These are phyloP conservation scores for Ceratonia siliqua DNA, from an alignment of 306 rosid genomes.

Conservation along the genomic window DNA sequence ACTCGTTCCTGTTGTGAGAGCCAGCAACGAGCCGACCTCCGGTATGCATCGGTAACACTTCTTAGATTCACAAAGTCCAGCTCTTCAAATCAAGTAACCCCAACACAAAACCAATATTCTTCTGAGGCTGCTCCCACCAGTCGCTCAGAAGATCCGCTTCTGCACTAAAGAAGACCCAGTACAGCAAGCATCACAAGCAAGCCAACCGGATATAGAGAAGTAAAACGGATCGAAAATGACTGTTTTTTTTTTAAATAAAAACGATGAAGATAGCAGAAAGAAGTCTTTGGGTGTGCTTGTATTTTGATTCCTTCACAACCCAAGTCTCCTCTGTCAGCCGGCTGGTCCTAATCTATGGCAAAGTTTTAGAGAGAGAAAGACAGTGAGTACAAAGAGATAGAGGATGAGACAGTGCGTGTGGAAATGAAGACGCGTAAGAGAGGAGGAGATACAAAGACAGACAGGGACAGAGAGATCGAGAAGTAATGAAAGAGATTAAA, in stretches of 20 bases:
- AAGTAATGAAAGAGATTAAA: slow-evolving; percentile 28
- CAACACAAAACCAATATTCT: slow-evolving; percentile 36
- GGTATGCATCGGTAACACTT: slow-evolving; percentile 53
- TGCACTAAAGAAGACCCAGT: slow-evolving; percentile 9
- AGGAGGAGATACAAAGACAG: slow-evolving; percentile 42
- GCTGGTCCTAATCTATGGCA: slow-evolving; percentile 33
- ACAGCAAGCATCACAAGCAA: slow-evolving; percentile 33
- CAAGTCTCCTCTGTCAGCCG: slow-evolving; percentile 32
- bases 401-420: slow-evolving; percentile 3
- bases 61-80: slow-evolving; percentile 5
- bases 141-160: slow-evolving; percentile 38
- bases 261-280: not conserved
- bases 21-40: slow-evolving; percentile 83
- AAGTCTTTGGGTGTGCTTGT: not conserved
- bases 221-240: slow-evolving; percentile 26
- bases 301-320: slow-evolving; percentile 45
- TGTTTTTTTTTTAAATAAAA: not conserved
- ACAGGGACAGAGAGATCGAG: not conserved
- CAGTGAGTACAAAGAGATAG: slow-evolving; percentile 1
- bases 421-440: slow-evolving; percentile 49
- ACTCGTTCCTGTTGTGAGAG: slow-evolving; percentile 84
- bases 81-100: slow-evolving; percentile 35
- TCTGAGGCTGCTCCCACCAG: slow-evolving; percentile 24
- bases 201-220: slow-evolving; percentile 22
- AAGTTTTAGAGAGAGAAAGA: not conserved